Evolutionary conservation across 164 flowering plant genomes (phyloP).

Genomic region (Dillenia turbinata): DNA sequence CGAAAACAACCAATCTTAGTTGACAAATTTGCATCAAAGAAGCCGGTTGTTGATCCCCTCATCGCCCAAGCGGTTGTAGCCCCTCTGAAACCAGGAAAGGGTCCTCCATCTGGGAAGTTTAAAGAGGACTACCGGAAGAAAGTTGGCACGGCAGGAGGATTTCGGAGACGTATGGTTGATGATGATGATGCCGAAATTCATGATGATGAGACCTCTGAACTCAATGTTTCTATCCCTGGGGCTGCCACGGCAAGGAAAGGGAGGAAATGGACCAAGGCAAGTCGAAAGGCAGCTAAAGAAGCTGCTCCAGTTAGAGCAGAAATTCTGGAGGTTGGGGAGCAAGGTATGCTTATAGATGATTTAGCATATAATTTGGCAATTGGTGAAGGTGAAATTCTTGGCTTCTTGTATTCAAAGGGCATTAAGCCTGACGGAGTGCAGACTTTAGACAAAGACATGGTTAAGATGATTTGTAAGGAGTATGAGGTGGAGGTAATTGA

Average conservation of each 20-base stretch:
- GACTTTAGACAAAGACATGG: constrained; percentile 70
- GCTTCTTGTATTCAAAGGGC: constrained; percentile 67
- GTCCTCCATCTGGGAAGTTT: constrained; percentile 40
- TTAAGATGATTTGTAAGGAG: constrained; percentile 80
- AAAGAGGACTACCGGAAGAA: constrained; percentile 65
- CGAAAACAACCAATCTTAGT: constrained; percentile 63
- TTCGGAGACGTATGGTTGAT: constrained; percentile 43
- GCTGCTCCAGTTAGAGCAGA: constrained; percentile 90
- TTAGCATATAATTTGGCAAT: constrained; percentile 72
- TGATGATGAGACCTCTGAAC: constrained; percentile 64
- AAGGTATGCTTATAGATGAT: constrained; percentile 81
- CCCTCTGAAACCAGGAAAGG: constrained; percentile 59
- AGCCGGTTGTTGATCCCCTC: constrained; percentile 58
- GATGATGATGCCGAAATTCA: constrained; percentile 31
- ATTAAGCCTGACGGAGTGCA: constrained; percentile 78
- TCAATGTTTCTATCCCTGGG: constrained; percentile 59
- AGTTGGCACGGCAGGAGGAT: constrained; percentile 43
- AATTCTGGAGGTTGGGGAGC: constrained; percentile 84
- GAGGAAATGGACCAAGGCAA: constrained; percentile 89
- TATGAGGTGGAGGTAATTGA: constrained; percentile 85
- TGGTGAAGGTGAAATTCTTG: constrained; percentile 83
- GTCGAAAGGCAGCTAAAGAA: constrained; percentile 76
- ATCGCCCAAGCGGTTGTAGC: constrained; percentile 60
- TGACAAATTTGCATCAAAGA: constrained; percentile 86
- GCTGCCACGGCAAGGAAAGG: constrained; percentile 54